Conservation (phyloP, 1,284 basidiomycete genomes). For the Taiwanofungus camphoratus region DNA sequence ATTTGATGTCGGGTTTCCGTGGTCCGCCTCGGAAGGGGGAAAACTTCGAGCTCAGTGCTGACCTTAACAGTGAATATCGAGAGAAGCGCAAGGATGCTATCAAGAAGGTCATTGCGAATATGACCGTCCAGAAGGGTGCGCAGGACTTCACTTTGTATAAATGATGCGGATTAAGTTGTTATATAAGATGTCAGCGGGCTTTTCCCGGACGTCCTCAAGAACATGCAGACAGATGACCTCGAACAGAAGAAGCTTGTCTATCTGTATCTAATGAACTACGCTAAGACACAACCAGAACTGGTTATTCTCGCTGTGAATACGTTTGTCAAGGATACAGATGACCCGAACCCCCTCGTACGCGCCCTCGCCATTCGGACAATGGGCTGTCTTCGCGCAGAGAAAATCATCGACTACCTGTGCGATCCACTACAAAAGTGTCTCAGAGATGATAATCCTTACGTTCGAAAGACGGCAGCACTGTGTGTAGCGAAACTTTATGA, state of each 20-base stretch:
- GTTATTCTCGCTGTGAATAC: slow-evolving; percentile 99
- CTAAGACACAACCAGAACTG: slow-evolving; percentile 94
- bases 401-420: slow-evolving; percentile 98
- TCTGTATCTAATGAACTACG: slow-evolving; percentile 98
- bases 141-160: background rate
- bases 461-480: slow-evolving; percentile 93
- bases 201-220: slow-evolving; percentile 98
- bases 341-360: slow-evolving; percentile 93
- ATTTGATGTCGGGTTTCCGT: slow-evolving; percentile 41
- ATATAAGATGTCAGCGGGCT: slow-evolving; percentile 83
- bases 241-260: slow-evolving; percentile 98
- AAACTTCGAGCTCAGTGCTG: slow-evolving; percentile 91
- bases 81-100: slow-evolving; percentile 98
- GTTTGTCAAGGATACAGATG: slow-evolving; percentile 95
- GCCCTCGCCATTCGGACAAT: slow-evolving; percentile 97
- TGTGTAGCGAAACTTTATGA: slow-evolving; percentile 97
- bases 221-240: slow-evolving; percentile 94
- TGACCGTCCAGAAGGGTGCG: slow-evolving; percentile 91
- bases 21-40: slow-evolving; percentile 72
- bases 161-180: background rate
- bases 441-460: slow-evolving; percentile 94
- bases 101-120: slow-evolving; percentile 92
- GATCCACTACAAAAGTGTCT: slow-evolving; percentile 91
- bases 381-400: slow-evolving; percentile 95
- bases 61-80: slow-evolving; percentile 94